Base-by-base conservation (phyloP, 495 filamentous ascomycete genomes). In the Daldinia vernicosa region DNA sequence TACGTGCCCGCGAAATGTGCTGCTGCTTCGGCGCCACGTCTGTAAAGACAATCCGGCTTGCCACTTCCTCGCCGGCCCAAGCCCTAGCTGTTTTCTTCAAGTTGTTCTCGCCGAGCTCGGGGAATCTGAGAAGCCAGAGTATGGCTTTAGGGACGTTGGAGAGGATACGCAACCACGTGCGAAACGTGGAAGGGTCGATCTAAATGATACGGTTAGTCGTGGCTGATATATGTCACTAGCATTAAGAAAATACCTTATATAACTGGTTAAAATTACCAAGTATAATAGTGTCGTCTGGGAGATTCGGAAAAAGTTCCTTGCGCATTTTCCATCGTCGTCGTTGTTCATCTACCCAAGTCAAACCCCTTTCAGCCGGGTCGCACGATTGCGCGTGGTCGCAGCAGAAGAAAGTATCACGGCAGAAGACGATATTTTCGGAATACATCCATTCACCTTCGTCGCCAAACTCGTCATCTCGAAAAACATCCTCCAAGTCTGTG, bases 251-350 rank as follows among this genome's bases (percentile, higher is more conserved):
- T 84, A 96, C 95, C 91, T 99, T 99, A 83, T 99, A 99, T 26
- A 99, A 82, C 80, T 99, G 95, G 79, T 99, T 99, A 79, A 99
- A 99, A 80, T 99, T 99, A 11, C 92, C 95, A 50, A 99, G 86
- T 70, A 99, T 97, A 72, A 99, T 89, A 26, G 88, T 87, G 75
- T 98, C 91, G 67, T 98, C 92, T 12, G 88, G 83, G 24, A 99
- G 84, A 11, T 85, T 84, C 2, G 95, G 96, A 76, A 99, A 99
- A 24, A 99, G 78, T 74, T 97, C 92, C 76, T 97, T 97, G 26
- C 95, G 89, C 95, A 98, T 98, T 56, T 86, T 84, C 95, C 96
- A 98, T 65, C 96, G 85, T 66, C 91, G 84, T 57, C 80, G 80
- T 80, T 94, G 91, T 78, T 99, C 95, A 37, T 94, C 90, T 37